Evolutionary conservation across 2,329 filamentous ascomycete genomes (phyloP), one percentile per base, ranked within the genome.

Genomic region (Metarhizium brunneum): DNA sequence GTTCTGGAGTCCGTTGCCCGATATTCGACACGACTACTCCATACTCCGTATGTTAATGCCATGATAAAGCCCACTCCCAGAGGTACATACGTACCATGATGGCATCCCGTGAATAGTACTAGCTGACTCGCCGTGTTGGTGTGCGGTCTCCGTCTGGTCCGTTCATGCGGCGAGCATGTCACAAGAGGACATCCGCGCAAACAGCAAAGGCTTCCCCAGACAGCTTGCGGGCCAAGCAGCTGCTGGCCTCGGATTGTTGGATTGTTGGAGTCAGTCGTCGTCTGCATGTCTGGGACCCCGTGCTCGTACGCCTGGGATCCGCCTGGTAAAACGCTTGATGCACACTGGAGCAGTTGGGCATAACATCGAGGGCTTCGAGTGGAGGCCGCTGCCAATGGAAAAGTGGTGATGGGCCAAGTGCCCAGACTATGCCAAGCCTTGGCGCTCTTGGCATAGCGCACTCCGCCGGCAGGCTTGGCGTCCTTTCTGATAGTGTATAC

Each of bases 351-450:
- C 45, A 48, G 45, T 48, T 30, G 48, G 48, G 48, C 32, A 50
- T 7, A 50, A 18, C 48, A 38, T 50, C 32, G 16, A 35, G 45
- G 45, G 14, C 47, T 20, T 35, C 50, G 20, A 50, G n/a, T 32
- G 48, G 30, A 29, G 29, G 36, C 51, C 35, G 35, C 43, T 54
- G 53, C 68, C 68, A 71, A 71, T 71, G 56, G 62, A 57, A 64
- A 51, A 50, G 47, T 53, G 58, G 55, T 57, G 5, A 67, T 66
- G 64, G 25, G 63, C 64, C 64, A 63, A 62, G 61, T 64, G 69
- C 70, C 70, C 66, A 73, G 69, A 56, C 57, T 53, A 36, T 63
- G 70, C 70, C 70, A 72, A 72, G 69, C 0, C 68, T 70, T 71
- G 69, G 67, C 68, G 56, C 56, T 56, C 68, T 71, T 71, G 69